phyloP scores from a whole-genome alignment of 805 yeast species.

The Komagataella ulmi region DNA sequence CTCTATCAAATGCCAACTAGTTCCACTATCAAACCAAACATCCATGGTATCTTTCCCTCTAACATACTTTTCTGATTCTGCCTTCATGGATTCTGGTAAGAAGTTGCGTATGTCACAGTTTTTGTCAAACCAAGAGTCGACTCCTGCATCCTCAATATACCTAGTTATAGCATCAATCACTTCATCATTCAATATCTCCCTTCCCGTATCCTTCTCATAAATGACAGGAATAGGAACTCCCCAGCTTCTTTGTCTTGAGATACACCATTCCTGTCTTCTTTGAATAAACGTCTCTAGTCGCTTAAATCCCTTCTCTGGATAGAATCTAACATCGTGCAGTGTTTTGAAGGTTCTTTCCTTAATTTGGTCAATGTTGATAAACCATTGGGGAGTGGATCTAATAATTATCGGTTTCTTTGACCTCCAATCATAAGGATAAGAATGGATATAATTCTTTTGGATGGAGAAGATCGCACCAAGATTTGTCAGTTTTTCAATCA shows the following conservation, averaged over 20 bases:
- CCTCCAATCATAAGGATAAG: slow-evolving; percentile 96
- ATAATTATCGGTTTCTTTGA: slow-evolving; percentile 91
- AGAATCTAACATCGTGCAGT: slow-evolving; percentile 46
- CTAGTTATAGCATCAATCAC: slow-evolving; percentile 45
- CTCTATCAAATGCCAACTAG: slow-evolving; percentile 66
- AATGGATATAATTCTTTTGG: slow-evolving; percentile 49
- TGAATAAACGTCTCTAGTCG: slow-evolving; percentile 61
- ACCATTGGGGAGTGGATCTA: slow-evolving; percentile 95
- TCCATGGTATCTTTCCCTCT: slow-evolving; percentile 92
- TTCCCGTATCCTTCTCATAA: slow-evolving; percentile 46
- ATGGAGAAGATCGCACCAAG: slow-evolving; percentile 32
- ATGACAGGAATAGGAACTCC: slow-evolving; percentile 96
- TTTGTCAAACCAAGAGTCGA: slow-evolving; percentile 71
- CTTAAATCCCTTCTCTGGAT: slow-evolving; percentile 60
- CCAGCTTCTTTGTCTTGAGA: slow-evolving; percentile 93
- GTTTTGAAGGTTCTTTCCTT: slow-evolving; percentile 50
- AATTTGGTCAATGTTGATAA: slow-evolving; percentile 69
- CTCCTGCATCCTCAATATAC: slow-evolving; percentile 44
- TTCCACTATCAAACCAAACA: slow-evolving; percentile 98
- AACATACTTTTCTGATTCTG: slow-evolving; percentile 26
- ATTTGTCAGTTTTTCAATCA: slow-evolving; percentile 29
- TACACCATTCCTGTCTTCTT: slow-evolving; percentile 92
- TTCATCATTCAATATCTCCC: slow-evolving; percentile 44
- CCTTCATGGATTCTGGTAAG: slow-evolving; percentile 47
- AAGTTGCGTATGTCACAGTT: slow-evolving; percentile 34